A percentile compares a stretch with the other conserved stretches of the same genome.
These are phyloP conservation scores for Wickerhamiella brachini DNA, from an alignment of 805 yeast species.

Conservation along the genomic window DNA sequence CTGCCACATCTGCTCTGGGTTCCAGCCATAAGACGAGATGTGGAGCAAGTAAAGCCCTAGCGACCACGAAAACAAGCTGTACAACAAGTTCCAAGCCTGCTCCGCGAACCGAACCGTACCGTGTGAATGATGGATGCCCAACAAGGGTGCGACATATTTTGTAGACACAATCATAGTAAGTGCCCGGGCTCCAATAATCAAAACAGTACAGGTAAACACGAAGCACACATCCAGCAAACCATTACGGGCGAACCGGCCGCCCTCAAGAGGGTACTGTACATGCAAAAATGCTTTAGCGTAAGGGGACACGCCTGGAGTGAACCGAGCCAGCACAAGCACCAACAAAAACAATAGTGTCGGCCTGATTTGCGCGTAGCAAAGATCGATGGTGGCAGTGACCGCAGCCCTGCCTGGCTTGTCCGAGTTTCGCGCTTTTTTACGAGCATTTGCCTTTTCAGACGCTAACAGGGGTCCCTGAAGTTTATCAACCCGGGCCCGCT, in stretches of 20 bases:
- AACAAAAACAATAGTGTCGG: neutral
- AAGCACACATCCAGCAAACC: conserved; percentile 11
- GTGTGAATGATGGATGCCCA: conserved; percentile 34
- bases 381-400: neutral
- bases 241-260: conserved; percentile 7
- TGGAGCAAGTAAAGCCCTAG: conserved; percentile 46
- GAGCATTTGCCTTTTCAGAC: neutral
- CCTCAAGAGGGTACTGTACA: conserved; percentile 8
- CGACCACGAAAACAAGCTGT: conserved; percentile 41
- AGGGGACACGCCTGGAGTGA: neutral
- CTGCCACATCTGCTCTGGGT: conserved; percentile 43
- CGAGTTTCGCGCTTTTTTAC: neutral
- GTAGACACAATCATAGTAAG: conserved; percentile 5
- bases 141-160: conserved; percentile 3
- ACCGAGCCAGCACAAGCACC: neutral
- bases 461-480: neutral
- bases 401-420: neutral
- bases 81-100: conserved; percentile 66
- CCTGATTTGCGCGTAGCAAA: neutral
- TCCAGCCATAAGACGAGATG: conserved; percentile 42
- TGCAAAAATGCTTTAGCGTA: conserved; percentile 2
- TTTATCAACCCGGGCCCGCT: neutral
- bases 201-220: conserved; percentile 8
- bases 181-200: conserved; percentile 12
- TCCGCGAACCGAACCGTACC: conserved; percentile 63